phyloP scores from a whole-genome alignment of 106 monocot genomes.

The Apostasia ramifera region DNA sequence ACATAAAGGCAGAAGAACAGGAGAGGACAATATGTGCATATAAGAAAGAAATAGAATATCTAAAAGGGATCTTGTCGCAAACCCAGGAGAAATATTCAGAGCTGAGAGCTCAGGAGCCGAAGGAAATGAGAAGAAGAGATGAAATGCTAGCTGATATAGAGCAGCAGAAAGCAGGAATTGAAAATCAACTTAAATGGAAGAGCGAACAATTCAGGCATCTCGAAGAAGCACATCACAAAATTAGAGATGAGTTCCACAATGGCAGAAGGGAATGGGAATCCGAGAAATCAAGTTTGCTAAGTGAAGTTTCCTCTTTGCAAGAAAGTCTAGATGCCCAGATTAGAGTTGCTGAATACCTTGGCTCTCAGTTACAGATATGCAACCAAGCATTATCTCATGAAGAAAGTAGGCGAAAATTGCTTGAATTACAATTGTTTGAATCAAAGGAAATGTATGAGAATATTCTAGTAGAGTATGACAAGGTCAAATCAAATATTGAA shows the following conservation, averaged over 20 bases:
- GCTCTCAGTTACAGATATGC: conserved; percentile 46
- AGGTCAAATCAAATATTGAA: conserved; percentile 32
- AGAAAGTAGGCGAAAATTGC: conserved; percentile 76
- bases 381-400: conserved; percentile 78
- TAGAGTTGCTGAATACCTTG: conserved; percentile 40
- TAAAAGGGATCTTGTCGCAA: conserved; percentile 35
- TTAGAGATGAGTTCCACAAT: conserved; percentile 38
- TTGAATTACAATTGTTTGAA: conserved; percentile 68
- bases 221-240: conserved; percentile 67
- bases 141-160: conserved; percentile 45
- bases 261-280: conserved; percentile 45
- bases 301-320: conserved; percentile 47
- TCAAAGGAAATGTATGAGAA: conserved; percentile 46
- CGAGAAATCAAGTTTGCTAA: conserved; percentile 52
- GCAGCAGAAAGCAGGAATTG: conserved; percentile 40
- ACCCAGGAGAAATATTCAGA: conserved; percentile 57
- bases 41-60: conserved; percentile 38
- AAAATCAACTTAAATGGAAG: conserved; percentile 81
- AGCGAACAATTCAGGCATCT: conserved; percentile 83
- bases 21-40: conserved; percentile 19
- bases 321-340: conserved; percentile 43
- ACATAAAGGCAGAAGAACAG: conserved; percentile 29
- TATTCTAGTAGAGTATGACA: conserved; percentile 59
- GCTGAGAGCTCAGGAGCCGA: conserved; percentile 26
- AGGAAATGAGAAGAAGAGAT: conserved; percentile 45